Base-by-base conservation (phyloP, 371 early-diverging fungal genomes). In the Smittium culicis region DNA sequence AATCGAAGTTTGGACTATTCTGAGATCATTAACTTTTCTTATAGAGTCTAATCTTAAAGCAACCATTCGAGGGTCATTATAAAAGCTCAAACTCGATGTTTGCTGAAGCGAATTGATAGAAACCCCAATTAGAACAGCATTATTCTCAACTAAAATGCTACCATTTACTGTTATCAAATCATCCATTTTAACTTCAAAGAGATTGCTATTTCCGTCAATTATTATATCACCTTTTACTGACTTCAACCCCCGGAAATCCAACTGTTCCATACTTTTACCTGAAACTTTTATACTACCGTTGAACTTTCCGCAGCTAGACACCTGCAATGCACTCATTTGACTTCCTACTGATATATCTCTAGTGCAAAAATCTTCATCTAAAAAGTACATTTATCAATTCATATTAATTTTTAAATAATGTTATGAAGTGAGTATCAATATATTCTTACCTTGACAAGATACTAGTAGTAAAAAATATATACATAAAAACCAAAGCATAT, bases 1-100 rank as follows among this genome's bases (percentile, higher is more conserved):
- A 14, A 63, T 31, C 2, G 63, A 20, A 34, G 63, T 63, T 33
- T 63, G 63, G 32, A 63, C 35, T 63, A 63, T 33, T 33, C n/a
- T 17, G 11, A 63, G 14, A 32, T n/a, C n/a, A n/a, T 32, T 32
- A 1, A 63, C 28, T 33, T 14, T 5, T 32, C 32, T n/a, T 11
- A 63, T 1, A 25, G 20, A 30, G 5, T 33, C 31, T 5, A 63
- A n/a, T 30, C 33, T 35, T n/a, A 63, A n/a, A 3, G 63, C 17
- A 35, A 31, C 35, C 35, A 63, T n/a, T 34, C 32, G 20, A 24
- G 63, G 63, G 63, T 63, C 32, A n/a, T 63, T 63, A 24, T n/a
- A 34, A 24, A 63, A n/a, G 14, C 31, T 24, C 5, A 63, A 32
- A 5, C 33, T 63, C 11, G n/a, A 30, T 30, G 5, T 5, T 5